phyloP scores from a whole-genome alignment of 495 filamentous ascomycete genomes.

The Mytilinidion resinicola region DNA sequence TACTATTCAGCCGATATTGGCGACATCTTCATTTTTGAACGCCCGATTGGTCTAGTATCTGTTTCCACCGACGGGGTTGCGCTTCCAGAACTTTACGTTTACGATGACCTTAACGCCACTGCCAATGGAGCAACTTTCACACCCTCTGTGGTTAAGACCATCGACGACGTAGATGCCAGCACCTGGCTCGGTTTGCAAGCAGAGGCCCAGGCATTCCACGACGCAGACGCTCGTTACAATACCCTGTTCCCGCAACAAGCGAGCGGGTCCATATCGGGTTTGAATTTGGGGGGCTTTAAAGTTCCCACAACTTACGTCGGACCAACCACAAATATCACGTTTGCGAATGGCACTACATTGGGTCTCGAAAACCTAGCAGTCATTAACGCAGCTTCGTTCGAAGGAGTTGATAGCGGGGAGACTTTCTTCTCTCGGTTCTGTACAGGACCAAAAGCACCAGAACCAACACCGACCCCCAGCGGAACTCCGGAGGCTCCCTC shows the following conservation, averaged over 20 bases:
- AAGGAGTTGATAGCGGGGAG: conserved; percentile 14
- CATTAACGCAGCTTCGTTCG: conserved; percentile 23
- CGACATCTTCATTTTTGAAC: conserved; percentile 14
- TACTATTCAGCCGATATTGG: conserved; percentile 30
- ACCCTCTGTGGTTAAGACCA: conserved; percentile 18
- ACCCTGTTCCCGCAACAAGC: conserved; percentile 41
- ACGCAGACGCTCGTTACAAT: conserved; percentile 47
- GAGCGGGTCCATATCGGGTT: not conserved
- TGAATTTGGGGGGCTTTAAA: conserved; percentile 2
- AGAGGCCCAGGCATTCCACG: conserved; percentile 34
- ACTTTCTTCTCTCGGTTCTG: conserved; percentile 20
- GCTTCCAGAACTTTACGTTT: conserved; percentile 22
- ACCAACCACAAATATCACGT: conserved; percentile 37
- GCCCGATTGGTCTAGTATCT: conserved; percentile 15
- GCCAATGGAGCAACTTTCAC: conserved; percentile 7
- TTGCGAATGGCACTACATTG: conserved; percentile 39
- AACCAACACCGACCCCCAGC: not conserved
- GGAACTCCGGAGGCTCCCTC: conserved; percentile 7
- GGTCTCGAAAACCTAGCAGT: conserved; percentile 37
- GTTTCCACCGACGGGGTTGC: conserved; percentile 21
- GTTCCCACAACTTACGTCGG: conserved; percentile 21
- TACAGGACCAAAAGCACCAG: conserved; percentile 6
- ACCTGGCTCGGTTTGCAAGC: conserved; percentile 33
- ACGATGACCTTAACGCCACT: conserved; percentile 9
- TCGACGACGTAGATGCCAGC: conserved; percentile 38